Conservation (phyloP, 2,329 filamentous ascomycete species). For the Diaporthe ilicicola region DNA sequence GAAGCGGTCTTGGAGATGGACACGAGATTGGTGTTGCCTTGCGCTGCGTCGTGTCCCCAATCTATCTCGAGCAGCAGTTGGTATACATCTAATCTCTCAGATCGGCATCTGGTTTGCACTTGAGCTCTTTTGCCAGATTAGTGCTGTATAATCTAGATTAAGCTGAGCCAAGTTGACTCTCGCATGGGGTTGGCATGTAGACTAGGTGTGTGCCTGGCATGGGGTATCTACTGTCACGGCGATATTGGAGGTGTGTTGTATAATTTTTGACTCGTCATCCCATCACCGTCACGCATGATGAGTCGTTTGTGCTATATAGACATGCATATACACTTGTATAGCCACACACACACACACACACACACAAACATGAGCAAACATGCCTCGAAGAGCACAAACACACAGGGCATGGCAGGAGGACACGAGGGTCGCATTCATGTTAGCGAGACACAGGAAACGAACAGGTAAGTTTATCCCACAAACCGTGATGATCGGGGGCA, state of each 20-base stretch:
- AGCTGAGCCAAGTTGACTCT: background rate
- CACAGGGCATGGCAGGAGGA: background rate
- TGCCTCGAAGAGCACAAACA: no score
- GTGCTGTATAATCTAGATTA: background rate
- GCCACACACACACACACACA: no score
- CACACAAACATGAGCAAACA: background rate
- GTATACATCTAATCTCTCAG: background rate
- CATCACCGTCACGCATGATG: background rate
- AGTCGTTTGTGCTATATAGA: background rate
- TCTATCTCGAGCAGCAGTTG: background rate
- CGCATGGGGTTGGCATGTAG: background rate
- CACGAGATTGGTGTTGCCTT: background rate
- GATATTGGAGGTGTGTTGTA: background rate
- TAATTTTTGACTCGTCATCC: background rate
- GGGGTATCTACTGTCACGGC: background rate
- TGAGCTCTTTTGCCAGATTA: background rate
- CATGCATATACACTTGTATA: background rate
- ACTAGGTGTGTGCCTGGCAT: background rate
- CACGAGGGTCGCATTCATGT: background rate
- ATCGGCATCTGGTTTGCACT: background rate
- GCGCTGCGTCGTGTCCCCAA: background rate
- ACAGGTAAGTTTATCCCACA: background rate
- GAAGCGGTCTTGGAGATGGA: no score
- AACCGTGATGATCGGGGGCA: background rate
- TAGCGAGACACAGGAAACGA: background rate